phyloP scores from a whole-genome alignment of 306 rosid genomes.

The Phaseolus lunatus region DNA sequence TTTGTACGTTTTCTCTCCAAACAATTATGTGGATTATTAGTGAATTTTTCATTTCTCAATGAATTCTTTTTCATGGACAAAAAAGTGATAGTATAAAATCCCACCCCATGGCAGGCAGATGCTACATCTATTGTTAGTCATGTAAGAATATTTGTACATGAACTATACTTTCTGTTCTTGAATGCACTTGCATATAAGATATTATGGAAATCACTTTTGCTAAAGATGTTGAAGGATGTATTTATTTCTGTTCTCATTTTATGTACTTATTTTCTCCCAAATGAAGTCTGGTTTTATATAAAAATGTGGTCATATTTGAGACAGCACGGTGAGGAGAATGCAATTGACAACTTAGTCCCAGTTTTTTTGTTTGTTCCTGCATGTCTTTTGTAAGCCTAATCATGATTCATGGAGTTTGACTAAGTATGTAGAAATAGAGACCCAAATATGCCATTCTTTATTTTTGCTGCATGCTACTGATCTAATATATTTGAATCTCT shows the following conservation, averaged over 20 bases:
- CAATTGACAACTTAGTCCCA: not conserved
- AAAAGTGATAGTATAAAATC: not conserved
- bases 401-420: constrained; percentile 2
- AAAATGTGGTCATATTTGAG: not conserved
- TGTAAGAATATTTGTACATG: not conserved
- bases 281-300: constrained; percentile 7
- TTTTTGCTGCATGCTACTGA: constrained; percentile 18
- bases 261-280: not conserved
- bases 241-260: not conserved
- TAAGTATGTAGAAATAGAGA: constrained; percentile 1
- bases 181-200: not conserved
- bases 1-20: not conserved
- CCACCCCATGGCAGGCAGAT: not conserved
- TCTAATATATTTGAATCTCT: constrained; percentile 9
- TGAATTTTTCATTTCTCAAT: not conserved
- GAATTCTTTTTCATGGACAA: not conserved
- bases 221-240: constrained; percentile 5
- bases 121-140: not conserved
- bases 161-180: not conserved
- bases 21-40: not conserved
- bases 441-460: not conserved
- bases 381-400: constrained; percentile 3
- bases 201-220: constrained; percentile 8
- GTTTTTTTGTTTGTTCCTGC: not conserved
- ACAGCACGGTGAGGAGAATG: not conserved